Base-by-base conservation (phyloP, 2,329 filamentous ascomycete genomes). In the Xylariaceae sp. region DNA sequence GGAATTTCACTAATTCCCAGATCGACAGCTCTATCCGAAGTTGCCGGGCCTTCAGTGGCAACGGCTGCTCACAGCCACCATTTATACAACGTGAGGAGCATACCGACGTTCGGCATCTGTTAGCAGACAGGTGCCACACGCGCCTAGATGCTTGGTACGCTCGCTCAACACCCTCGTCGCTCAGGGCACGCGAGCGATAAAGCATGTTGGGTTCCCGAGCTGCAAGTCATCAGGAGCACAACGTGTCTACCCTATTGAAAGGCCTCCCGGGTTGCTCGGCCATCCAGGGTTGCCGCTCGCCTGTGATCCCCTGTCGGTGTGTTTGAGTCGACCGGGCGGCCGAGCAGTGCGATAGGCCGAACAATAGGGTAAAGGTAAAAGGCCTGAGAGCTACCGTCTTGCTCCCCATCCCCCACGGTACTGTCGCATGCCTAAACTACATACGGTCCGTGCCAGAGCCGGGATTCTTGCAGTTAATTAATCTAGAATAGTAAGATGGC, bases 401-500 rank as follows among this genome's bases (percentile, higher is more conserved):
- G 26, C 5, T 26, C 45, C 39, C 13, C 32, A 34, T 34, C 32
- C 10, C 32, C 32, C 3, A 5, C 6, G 32, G 3, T 34, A 9
- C 10, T 10, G 13, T 34, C 32, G 9, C 13, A 34, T 53, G 41
- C 32, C 26, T 43, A 21, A 32, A 30, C 41, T 40, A 49, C 48
- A 29, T 54, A n/a, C n/a, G 34, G 40, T 39, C 21, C 43, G 22
- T 42, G 34, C 44, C 54, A 43, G 41, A 34, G 41, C n/a, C 42
- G 37, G 32, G 30, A 47, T 32, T 40, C 40, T 19, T 51, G 43
- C 43, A 18, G 37, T 34, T 21, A 32, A 18, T 47, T 10, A 30
- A 46, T 8, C 32, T 48, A 48, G 46, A 19, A 46, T 44, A 50
- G 49, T 47, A 53, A 52, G 37, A 42, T 34, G 29, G 19, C 26